Percentiles rank a stretch among this genome's conserved stretches.
phyloP scores from a whole-genome alignment of 1,139 yeast species.

The Hansenula sp. region DNA sequence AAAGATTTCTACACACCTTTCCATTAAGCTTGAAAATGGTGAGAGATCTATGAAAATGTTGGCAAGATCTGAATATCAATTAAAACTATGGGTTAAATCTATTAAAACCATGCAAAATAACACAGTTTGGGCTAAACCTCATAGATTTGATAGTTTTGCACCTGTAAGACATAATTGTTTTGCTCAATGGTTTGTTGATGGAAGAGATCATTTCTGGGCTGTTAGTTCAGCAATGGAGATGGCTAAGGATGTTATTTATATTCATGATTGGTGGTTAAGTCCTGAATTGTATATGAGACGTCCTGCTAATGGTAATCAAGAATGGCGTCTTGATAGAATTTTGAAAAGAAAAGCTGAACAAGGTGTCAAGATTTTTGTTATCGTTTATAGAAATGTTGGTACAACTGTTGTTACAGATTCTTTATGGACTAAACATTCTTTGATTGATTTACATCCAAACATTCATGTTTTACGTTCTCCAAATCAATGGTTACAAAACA shows the following conservation, averaged over 20 bases:
- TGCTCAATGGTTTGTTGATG: slow-evolving; percentile 98
- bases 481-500: slow-evolving; percentile 87
- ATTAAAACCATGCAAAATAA: slow-evolving; percentile 63
- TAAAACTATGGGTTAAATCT: slow-evolving; percentile 74
- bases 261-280: slow-evolving; percentile 98
- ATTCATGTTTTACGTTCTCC: slow-evolving; percentile 93
- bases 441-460: slow-evolving; percentile 79
- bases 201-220: slow-evolving; percentile 95
- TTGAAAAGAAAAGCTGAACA: slow-evolving; percentile 87
- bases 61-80: slow-evolving; percentile 67
- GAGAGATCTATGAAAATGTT: slow-evolving; percentile 76
- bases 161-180: slow-evolving; percentile 81
- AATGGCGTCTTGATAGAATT: slow-evolving; percentile 86
- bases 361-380: slow-evolving; percentile 90
- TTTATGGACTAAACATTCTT: slow-evolving; percentile 87
- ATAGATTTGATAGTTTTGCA: slow-evolving; percentile 88
- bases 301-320: slow-evolving; percentile 94
- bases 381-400: slow-evolving; percentile 94
- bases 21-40: slow-evolving; percentile 69
- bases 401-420: slow-evolving; percentile 93
- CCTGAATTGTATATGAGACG: slow-evolving; percentile 92
- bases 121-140: slow-evolving; percentile 65
- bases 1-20: slow-evolving; percentile 36
- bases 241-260: slow-evolving; percentile 92
- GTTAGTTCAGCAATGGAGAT: slow-evolving; percentile 85